Base-by-base conservation (phyloP, 2,329 filamentous ascomycete species). In the Sclerotinia nivalis region DNA sequence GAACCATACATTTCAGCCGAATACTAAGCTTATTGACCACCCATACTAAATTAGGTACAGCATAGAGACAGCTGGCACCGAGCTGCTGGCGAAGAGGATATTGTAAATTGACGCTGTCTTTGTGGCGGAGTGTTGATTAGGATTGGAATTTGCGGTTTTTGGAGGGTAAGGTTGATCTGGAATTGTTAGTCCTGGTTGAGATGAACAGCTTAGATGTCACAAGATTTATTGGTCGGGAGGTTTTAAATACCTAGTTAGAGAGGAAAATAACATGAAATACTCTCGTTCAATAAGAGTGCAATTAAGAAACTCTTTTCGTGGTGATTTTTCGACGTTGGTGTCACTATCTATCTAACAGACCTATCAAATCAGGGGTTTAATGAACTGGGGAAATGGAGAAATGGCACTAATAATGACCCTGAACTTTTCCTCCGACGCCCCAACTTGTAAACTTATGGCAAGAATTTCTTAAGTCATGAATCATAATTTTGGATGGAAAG, bases 41-140 rank as follows among this genome's bases (percentile, higher is more conserved):
- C 83, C 83, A 85, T 85, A n/a, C 81, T 82, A 74, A 84, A 0
- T 83, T 83, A 3, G 83, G 68, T 13, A 84, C 76, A 6, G 81
- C 79, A 72, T 84, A 80, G 7, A 85, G 68, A 2, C 70, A 62
- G 34, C 71, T 47, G 31, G 83, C 73, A 2, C 73, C 70, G 1
- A 84, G 73, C 52, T 81, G 67, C 1, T 75, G 80, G 10, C 83
- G 69, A 1, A 85, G 76, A 2, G 73, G 58, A 70, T 82, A 77
- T 72, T 84, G 82, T 0, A 81, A 80, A 50, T 77, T 77, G 47
- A 84, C 79, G 50, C 80, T 81, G 75, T 85, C 83, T 67, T 76
- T 73, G 72, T 84, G 84, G 45, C 72, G 70, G 10, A 75, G 62
- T 7, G 66, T 59, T 22, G 55, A 40, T 20, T 22, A 22, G 22